Evolutionary conservation across 345 rosid species (phyloP), one percentile per base, ranked within the genome.

Genomic region (Populus ilicifolia): DNA sequence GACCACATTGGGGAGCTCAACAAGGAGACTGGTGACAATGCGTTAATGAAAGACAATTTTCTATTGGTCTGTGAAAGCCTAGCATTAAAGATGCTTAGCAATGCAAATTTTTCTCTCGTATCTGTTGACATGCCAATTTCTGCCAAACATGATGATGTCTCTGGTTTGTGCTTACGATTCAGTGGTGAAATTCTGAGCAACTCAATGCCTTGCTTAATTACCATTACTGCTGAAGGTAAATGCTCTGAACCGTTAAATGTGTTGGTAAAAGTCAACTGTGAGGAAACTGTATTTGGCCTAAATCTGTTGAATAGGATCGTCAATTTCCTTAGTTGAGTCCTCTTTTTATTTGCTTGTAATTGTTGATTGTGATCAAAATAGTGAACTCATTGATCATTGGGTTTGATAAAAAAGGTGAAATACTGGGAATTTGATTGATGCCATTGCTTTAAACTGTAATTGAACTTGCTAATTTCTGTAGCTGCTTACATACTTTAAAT

Each of bases 261-360:
- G 66, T 82, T 81, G 10, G 79, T 90, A 5, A 93, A 96, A 88
- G 88, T 93, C 80, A 96, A 96, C 75, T 93, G 98, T 67, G 93
- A 96, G 84, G 98, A 96, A 83, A 93, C 98, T 0, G 94, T 96
- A 25, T 93, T 96, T 74, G 99, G 97, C 79, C 81, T 92, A 73
- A 96, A 96, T 82, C 80, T 93, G 66, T 84, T 96, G 86, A 93
- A 93, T 82, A 89, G 93, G 82, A 85, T 91, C 29, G 93, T 90
- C 66, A 91, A 86, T 80, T 90, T 92, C 78, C 81, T 81, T 88
- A 77, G 88, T 71, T 68, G 96, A 93, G 77, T 56, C 85, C 74
- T 79, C 82, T 56, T 21, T 66, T 21, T 30, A 41, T 78, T 10
- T 29, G 25, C 56, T 30, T 33, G 65, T 78, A 41, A 8, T 52